Conservation (phyloP, 1,284 basidiomycete species). For the Leccinum subrobustum region DNA sequence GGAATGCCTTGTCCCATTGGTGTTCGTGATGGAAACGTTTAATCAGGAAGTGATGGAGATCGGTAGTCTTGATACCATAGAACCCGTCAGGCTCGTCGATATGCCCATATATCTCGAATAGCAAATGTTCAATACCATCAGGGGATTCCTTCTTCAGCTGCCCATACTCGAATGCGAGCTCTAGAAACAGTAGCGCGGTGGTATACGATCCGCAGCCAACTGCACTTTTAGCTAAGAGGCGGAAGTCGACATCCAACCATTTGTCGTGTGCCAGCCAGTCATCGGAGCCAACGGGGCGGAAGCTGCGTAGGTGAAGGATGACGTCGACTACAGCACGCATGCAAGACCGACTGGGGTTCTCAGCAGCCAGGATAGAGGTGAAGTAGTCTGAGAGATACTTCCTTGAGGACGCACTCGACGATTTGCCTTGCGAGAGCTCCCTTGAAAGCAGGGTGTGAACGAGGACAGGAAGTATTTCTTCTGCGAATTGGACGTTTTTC, state of each 20-base stretch:
- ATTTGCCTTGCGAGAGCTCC: slow-evolving; percentile 26
- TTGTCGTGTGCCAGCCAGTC: slow-evolving; percentile 70
- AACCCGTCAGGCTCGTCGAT: slow-evolving; percentile 98
- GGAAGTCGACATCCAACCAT: slow-evolving; percentile 83
- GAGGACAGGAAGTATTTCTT: slow-evolving; percentile 70
- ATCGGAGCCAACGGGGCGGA: slow-evolving; percentile 40
- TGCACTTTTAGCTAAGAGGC: slow-evolving; percentile 73
- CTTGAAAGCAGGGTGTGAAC: slow-evolving; percentile 65
- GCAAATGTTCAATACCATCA: slow-evolving; percentile 53
- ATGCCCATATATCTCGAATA: slow-evolving; percentile 91
- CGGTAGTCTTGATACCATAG: slow-evolving; percentile 83
- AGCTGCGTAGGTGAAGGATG: slow-evolving; percentile 81
- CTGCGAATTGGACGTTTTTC: slow-evolving; percentile 57
- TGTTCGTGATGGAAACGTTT: slow-evolving; percentile 90
- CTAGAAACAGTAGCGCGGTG: slow-evolving; percentile 87
- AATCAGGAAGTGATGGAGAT: slow-evolving; percentile 77
- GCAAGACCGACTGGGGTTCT: slow-evolving; percentile 44
- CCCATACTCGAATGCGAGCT: slow-evolving; percentile 67
- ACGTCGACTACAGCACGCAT: slow-evolving; percentile 72
- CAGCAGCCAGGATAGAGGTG: slow-evolving; percentile 50
- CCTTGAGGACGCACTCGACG: slow-evolving; percentile 10
- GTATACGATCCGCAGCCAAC: slow-evolving; percentile 82
- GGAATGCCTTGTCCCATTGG: slow-evolving; percentile 89
- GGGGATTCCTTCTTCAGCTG: slow-evolving; percentile 26
- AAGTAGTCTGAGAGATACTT: slow-evolving; percentile 63